Evolutionary conservation across 495 filamentous ascomycete species (phyloP).

Genomic region (Xylaria acuta): DNA sequence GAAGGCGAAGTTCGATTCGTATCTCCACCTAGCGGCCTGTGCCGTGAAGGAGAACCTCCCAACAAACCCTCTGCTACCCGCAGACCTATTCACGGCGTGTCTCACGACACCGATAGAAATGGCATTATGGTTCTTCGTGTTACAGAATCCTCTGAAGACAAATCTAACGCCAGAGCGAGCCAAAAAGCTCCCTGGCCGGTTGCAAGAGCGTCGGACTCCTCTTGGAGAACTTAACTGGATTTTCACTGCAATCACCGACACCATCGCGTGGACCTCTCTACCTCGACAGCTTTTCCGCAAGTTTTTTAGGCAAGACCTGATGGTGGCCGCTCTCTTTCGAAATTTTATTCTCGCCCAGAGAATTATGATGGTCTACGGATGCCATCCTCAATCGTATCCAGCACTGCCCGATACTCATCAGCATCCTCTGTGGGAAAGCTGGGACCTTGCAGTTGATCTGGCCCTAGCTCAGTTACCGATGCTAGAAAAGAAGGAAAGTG

Average conservation of each 20-base stretch:
- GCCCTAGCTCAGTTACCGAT: conserved; percentile 90
- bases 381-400: conserved; percentile 88
- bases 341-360: conserved; percentile 95
- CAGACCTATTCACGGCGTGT: conserved; percentile 95
- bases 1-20: conserved; percentile 66
- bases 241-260: conserved; percentile 98
- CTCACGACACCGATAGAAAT: conserved; percentile 97
- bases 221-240: conserved; percentile 99
- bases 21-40: conserved; percentile 93
- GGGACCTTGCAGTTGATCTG: conserved; percentile 97
- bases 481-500: conserved; percentile 71
- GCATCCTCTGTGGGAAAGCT: conserved; percentile 95
- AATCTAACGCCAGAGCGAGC: conserved; percentile 80
- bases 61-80: conserved; percentile 93
- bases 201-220: conserved; percentile 93
- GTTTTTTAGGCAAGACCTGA: conserved; percentile 96
- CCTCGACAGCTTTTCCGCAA: conserved; percentile 91
- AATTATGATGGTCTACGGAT: conserved; percentile 94
- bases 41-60: conserved; percentile 87
- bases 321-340: conserved; percentile 96
- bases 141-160: conserved; percentile 86
- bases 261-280: conserved; percentile 96
- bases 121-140: conserved; percentile 89
- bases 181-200: conserved; percentile 77
- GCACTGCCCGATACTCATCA: conserved; percentile 89